These are phyloP conservation scores for Datura wrightii DNA, from an alignment of 257 asterid species.

Conservation along the genomic window DNA sequence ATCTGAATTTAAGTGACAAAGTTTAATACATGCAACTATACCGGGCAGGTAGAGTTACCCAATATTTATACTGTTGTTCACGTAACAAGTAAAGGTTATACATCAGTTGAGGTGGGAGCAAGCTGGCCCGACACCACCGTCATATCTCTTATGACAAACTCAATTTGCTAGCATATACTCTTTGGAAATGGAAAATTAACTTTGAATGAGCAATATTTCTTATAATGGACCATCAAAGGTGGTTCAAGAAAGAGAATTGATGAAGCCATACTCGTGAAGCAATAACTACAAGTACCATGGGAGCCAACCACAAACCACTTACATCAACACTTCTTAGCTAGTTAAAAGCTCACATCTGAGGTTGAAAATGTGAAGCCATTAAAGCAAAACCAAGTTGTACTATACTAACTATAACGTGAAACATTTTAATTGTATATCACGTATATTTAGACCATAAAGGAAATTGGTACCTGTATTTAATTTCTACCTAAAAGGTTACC, in stretches of 20 bases:
- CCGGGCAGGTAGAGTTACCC: not conserved
- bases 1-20: not conserved
- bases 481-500: constrained; percentile 25
- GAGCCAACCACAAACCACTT: constrained; percentile 18
- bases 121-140: not conserved
- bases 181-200: not conserved
- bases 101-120: not conserved
- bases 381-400: not conserved
- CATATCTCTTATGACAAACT: not conserved
- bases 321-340: not conserved
- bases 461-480: not conserved
- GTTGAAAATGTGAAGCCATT: constrained; percentile 26
- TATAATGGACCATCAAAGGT: not conserved
- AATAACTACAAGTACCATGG: not conserved
- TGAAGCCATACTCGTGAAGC: constrained; percentile 30
- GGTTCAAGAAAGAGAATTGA: not conserved
- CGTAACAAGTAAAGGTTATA: not conserved
- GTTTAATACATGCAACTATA: not conserved
- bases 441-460: not conserved
- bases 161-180: not conserved
- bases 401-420: not conserved
- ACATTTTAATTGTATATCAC: not conserved
- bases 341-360: not conserved
- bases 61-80: not conserved
- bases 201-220: not conserved